Evolutionary conservation across 306 rosid species (phyloP).

Genomic region (Prinsepia uniflora): DNA sequence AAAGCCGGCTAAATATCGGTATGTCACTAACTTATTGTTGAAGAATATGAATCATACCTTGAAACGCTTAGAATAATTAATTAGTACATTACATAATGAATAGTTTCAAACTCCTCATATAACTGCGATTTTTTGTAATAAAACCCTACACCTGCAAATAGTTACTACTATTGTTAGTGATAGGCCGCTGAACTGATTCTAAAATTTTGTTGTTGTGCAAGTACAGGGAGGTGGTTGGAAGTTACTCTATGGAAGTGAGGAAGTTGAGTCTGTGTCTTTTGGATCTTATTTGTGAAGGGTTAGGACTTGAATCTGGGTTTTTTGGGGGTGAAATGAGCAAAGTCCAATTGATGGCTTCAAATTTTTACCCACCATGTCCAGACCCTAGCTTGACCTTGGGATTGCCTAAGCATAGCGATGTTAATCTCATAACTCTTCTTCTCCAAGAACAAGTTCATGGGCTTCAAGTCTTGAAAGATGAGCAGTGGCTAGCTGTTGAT

Average conservation of each 20-base stretch:
- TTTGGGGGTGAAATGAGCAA: background rate
- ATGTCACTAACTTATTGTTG: background rate
- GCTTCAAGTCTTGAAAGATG: conserved; percentile 48
- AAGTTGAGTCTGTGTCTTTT: conserved; percentile 25
- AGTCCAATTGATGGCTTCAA: conserved; percentile 1
- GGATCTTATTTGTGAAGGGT: conserved; percentile 25
- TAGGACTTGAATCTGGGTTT: conserved; percentile 20
- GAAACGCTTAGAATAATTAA: no score
- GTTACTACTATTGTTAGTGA: no score
- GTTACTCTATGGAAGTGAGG: conserved; percentile 16
- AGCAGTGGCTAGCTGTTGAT: conserved; percentile 41
- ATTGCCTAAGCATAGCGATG: conserved; percentile 31
- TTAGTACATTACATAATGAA: no score
- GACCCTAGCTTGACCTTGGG: conserved; percentile 36
- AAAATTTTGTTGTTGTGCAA: background rate
- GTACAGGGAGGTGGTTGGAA: conserved; percentile 12
- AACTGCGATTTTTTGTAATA: no score
- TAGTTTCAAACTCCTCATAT: no score
- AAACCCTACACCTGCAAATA: no score
- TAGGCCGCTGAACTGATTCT: no score
- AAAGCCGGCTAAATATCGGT: conserved; percentile 8
- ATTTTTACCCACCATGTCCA: conserved; percentile 22
- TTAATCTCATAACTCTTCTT: conserved; percentile 16
- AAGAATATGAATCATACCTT: no score
- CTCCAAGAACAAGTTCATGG: conserved; percentile 24